These are phyloP conservation scores for Singerocomus inundabilis DNA, from an alignment of 1,284 basidiomycete genomes.

Conservation along the genomic window DNA sequence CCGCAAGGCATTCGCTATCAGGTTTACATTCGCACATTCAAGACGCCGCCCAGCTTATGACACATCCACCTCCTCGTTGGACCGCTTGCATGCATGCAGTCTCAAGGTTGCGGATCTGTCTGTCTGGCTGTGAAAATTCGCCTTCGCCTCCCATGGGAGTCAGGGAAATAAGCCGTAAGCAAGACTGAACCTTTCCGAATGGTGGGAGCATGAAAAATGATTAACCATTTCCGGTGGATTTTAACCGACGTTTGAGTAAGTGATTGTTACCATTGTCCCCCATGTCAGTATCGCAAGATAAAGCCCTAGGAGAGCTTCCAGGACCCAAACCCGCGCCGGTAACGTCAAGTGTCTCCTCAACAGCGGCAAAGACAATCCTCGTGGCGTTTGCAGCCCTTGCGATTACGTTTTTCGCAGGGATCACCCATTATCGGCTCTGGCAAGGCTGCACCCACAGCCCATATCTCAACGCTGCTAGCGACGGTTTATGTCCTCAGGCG, in stretches of 20 bases:
- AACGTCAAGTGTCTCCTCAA: conserved; percentile 9
- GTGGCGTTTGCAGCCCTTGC: conserved; percentile 19
- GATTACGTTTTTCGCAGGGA: conserved; percentile 13
- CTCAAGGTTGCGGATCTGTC: too few species aligned
- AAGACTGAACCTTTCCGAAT: too few species aligned
- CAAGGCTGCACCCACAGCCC: not conserved
- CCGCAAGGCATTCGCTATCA: too few species aligned
- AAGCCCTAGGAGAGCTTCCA: conserved; percentile 10
- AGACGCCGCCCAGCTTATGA: too few species aligned
- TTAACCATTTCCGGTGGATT: not conserved
- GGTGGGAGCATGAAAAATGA: not conserved
- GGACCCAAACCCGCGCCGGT: conserved; percentile 3
- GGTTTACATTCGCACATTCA: too few species aligned
- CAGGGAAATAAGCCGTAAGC: too few species aligned
- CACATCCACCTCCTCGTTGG: too few species aligned
- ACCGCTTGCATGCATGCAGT: too few species aligned
- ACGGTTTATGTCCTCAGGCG: conserved; percentile 29
- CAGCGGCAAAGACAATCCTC: conserved; percentile 9
- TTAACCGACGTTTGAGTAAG: not conserved
- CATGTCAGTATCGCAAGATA: conserved; percentile 12
- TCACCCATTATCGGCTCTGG: conserved; percentile 8
- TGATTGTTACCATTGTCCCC: not conserved
- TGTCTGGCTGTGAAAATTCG: too few species aligned
- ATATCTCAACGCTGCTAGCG: not conserved
- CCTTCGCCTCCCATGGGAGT: too few species aligned